Evolutionary conservation across 2,329 filamentous ascomycete species (phyloP).

Genomic region (Colletotrichum incanum): DNA sequence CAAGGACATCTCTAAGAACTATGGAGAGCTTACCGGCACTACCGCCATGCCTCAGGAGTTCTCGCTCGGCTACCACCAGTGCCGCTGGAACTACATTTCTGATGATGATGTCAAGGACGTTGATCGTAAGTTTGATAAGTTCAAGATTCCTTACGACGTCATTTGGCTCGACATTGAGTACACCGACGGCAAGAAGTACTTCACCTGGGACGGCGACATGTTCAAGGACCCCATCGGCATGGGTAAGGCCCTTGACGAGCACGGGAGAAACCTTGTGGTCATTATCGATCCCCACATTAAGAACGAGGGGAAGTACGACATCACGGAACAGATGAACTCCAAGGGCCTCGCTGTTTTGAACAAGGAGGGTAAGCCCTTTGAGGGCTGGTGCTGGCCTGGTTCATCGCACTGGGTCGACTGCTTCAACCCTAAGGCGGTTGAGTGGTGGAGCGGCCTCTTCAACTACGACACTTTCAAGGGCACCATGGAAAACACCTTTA

Average conservation of each 20-base stretch:
- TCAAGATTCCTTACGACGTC: slow-evolving; percentile 96
- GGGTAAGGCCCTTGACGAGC: slow-evolving; percentile 88
- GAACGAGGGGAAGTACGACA: slow-evolving; percentile 83
- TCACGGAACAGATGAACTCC: slow-evolving; percentile 86
- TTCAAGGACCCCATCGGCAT: slow-evolving; percentile 90
- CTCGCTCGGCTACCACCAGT: slow-evolving; percentile 94
- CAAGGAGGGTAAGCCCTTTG: slow-evolving; percentile 90
- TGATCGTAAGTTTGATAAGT: slow-evolving; percentile 95
- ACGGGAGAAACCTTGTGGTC: slow-evolving; percentile 90
- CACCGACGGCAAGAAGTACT: slow-evolving; percentile 97
- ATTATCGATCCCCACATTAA: slow-evolving; percentile 99
- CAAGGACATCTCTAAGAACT: slow-evolving; percentile 84
- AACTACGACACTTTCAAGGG: slow-evolving; percentile 91
- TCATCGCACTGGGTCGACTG: slow-evolving; percentile 97
- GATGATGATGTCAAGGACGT: slow-evolving; percentile 98
- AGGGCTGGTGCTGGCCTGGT: slow-evolving; percentile 99
- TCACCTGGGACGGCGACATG: slow-evolving; percentile 93
- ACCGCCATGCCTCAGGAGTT: slow-evolving; percentile 94
- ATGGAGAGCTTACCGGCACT: slow-evolving; percentile 91
- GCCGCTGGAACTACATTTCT: slow-evolving; percentile 98
- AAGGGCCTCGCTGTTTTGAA: slow-evolving; percentile 89
- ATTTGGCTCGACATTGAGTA: slow-evolving; percentile 99
- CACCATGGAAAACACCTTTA: slow-evolving; percentile 87
- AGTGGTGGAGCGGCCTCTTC: slow-evolving; percentile 94
- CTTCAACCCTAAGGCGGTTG: slow-evolving; percentile 91